A percentile compares a stretch with the other conserved stretches of the same genome.
Conservation (phyloP, 2,329 filamentous ascomycete genomes). For the Pezicula neosporulosa region DNA sequence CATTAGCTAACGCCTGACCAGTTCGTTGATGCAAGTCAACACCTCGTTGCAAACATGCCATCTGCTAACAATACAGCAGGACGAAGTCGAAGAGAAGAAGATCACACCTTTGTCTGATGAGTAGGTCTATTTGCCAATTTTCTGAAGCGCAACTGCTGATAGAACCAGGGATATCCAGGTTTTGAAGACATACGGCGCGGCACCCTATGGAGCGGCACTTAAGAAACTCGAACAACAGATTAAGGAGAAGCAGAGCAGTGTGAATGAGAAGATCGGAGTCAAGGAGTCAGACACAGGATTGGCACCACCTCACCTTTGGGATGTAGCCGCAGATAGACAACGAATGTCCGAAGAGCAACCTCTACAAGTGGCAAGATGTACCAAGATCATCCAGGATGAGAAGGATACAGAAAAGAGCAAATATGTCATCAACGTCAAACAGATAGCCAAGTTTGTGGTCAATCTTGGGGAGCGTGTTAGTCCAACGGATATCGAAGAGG, state of each 20-base stretch:
- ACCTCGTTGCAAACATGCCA: neutral
- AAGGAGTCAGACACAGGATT: conserved; percentile 99
- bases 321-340: conserved; percentile 95
- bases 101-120: conserved; percentile 96
- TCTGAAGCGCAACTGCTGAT: conserved; percentile 18
- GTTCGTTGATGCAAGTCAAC: conserved; percentile 65
- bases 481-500: conserved; percentile 98
- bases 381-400: conserved; percentile 97
- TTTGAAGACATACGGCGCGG: conserved; percentile 96
- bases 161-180: conserved; percentile 89
- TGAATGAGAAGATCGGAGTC: conserved; percentile 97
- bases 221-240: conserved; percentile 99
- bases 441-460: conserved; percentile 99
- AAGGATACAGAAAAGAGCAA: conserved; percentile 97
- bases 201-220: conserved; percentile 87
- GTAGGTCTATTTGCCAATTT: conserved; percentile 50
- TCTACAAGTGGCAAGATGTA: conserved; percentile 94
- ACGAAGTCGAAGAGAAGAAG: conserved; percentile 99
- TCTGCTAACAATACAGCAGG: conserved; percentile 31
- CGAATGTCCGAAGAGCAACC: conserved; percentile 98
- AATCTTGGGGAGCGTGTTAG: conserved; percentile 95
- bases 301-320: conserved; percentile 97
- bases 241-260: conserved; percentile 97
- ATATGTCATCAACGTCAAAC: conserved; percentile 99
- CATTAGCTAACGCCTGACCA: conserved; percentile 8